phyloP scores from a whole-genome alignment of 257 asterid species.

The Salvia rosmarinus region DNA sequence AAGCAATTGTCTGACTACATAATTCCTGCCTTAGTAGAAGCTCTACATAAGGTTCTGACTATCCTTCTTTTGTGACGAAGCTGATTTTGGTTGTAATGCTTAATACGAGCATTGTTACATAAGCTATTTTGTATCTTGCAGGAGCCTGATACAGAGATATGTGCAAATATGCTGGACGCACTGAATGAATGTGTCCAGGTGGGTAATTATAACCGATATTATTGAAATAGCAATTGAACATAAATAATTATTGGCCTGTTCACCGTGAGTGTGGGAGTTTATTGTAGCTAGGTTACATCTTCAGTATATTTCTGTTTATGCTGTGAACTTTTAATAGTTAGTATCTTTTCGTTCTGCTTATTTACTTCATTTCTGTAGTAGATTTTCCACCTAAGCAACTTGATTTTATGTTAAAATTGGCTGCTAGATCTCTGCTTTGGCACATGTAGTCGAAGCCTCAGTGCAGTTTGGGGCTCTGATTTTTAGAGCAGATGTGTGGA shows the following conservation, averaged over 20 bases:
- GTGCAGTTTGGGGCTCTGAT: slow-evolving; percentile 23
- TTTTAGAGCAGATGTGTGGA: slow-evolving; percentile 17
- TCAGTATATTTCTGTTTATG: not conserved
- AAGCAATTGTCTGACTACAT: slow-evolving; percentile 77
- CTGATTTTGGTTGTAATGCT: not conserved
- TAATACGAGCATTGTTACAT: slow-evolving; percentile 34
- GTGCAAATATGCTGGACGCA: slow-evolving; percentile 86
- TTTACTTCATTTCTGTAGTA: slow-evolving; percentile 2
- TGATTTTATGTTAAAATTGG: not conserved
- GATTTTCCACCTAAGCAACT: slow-evolving; percentile 6
- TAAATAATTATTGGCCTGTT: not conserved
- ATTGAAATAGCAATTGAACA: slow-evolving; percentile 13
- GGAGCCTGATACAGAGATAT: slow-evolving; percentile 97
- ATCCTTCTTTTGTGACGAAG: slow-evolving; percentile 34
- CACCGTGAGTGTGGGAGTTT: not conserved
- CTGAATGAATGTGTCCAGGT: slow-evolving; percentile 93
- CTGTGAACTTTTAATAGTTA: not conserved
- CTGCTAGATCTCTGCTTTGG: slow-evolving; percentile 12
- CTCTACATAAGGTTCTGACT: slow-evolving; percentile 73
- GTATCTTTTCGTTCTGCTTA: not conserved
- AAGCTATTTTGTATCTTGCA: slow-evolving; percentile 43
- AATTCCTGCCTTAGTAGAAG: slow-evolving; percentile 79
- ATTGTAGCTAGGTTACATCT: slow-evolving; percentile 9
- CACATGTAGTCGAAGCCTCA: not conserved
- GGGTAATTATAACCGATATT: slow-evolving; percentile 23